Percentiles rank a stretch among this genome's conserved stretches.
phyloP scores from a whole-genome alignment of 768 basidiomycete species.

The Lentinus brumalis region DNA sequence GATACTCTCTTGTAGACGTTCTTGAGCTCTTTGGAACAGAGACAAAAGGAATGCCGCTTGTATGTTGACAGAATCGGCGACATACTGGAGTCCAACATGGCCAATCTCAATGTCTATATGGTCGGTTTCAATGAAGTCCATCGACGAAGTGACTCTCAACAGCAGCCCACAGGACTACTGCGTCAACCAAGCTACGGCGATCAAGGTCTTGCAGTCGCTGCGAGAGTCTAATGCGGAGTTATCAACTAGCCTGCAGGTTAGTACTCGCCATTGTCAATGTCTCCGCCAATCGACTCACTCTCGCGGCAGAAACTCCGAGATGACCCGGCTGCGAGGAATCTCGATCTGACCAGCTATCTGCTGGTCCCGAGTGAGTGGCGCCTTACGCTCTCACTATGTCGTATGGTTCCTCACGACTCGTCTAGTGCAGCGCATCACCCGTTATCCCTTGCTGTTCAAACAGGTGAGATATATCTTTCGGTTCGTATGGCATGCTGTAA shows the following conservation, averaged over 20 bases:
- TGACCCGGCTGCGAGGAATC: constrained; percentile 72
- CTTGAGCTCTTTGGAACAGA: constrained; percentile 84
- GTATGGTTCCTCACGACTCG: no score
- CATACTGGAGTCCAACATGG: constrained; percentile 72
- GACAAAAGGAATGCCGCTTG: constrained; percentile 89
- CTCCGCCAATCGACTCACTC: not conserved
- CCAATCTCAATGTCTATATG: constrained; percentile 80
- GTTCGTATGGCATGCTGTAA: not conserved
- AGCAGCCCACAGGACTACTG: constrained; percentile 70
- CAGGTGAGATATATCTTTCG: constrained; percentile 45
- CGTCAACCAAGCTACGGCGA: constrained; percentile 81
- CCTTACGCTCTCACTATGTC: not conserved
- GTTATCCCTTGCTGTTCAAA: constrained; percentile 88
- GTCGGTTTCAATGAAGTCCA: constrained; percentile 41
- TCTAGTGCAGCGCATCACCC: constrained; percentile 91
- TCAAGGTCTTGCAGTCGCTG: constrained; percentile 73
- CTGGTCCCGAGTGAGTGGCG: constrained; percentile 78
- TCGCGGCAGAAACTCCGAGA: constrained; percentile 66
- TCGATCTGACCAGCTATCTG: constrained; percentile 90
- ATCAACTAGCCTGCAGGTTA: constrained; percentile 66
- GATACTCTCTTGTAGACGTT: constrained; percentile 54
- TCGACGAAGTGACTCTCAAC: not conserved
- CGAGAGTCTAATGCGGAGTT: constrained; percentile 69
- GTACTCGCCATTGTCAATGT: not conserved
- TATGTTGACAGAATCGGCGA: constrained; percentile 92